Conservation (phyloP, 306 rosid genomes). For the Ormosia semicastrata region DNA sequence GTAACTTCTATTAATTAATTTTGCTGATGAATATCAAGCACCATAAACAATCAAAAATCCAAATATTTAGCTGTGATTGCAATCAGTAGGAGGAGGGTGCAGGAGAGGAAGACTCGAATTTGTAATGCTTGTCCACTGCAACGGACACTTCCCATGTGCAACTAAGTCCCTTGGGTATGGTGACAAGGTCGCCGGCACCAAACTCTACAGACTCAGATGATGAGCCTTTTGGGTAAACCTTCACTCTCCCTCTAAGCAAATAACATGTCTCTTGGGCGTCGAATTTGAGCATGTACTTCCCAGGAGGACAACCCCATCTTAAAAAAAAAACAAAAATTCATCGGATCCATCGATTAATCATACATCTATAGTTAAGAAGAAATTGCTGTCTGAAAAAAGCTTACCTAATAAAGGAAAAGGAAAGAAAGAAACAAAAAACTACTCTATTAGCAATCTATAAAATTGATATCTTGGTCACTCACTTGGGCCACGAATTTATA, state of each 20-base stretch:
- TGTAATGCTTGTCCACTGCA: conserved; percentile 80
- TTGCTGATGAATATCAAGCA: neutral
- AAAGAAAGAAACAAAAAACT: neutral
- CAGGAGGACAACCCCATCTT: conserved; percentile 89
- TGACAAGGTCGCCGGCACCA: conserved; percentile 82
- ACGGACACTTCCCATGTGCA: conserved; percentile 88
- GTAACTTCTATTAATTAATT: neutral
- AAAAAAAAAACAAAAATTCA: neutral
- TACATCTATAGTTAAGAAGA: neutral
- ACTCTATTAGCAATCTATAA: neutral
- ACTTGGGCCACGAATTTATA: conserved; percentile 84
- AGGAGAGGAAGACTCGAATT: conserved; percentile 55
- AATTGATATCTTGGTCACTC: conserved; percentile 6
- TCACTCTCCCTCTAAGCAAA: conserved; percentile 70
- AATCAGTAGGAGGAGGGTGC: neutral
- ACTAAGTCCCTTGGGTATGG: conserved; percentile 70
- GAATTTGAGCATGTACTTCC: conserved; percentile 71
- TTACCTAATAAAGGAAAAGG: neutral
- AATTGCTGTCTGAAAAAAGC: neutral
- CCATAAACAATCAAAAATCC: neutral
- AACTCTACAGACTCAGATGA: conserved; percentile 49
- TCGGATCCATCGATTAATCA: neutral
- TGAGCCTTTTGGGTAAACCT: conserved; percentile 63
- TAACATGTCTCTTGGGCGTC: conserved; percentile 79
- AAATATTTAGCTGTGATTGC: neutral